Evolutionary conservation across 768 basidiomycete species (phyloP).

Genomic region (Lyophyllum decastes): DNA sequence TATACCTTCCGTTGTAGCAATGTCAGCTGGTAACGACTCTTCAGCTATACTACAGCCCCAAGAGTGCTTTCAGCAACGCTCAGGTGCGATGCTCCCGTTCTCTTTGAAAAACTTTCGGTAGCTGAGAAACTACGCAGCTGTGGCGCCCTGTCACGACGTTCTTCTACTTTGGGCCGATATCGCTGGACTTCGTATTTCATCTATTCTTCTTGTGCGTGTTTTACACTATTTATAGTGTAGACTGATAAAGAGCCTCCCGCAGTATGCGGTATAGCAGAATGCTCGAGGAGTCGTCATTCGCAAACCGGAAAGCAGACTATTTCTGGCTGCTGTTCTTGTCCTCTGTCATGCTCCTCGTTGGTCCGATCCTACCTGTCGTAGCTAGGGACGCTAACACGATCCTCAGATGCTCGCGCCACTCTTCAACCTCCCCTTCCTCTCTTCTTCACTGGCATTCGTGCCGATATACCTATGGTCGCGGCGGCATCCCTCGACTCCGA

Average conservation of each 20-base stretch:
- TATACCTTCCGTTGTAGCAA: slow-evolving; percentile 57
- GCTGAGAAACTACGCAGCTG: slow-evolving; percentile 45
- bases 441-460: slow-evolving; percentile 89
- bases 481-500: slow-evolving; percentile 91
- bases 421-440: slow-evolving; percentile 91
- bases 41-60: slow-evolving; percentile 92
- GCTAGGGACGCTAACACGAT: background rate
- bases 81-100: slow-evolving; percentile 52
- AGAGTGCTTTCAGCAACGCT: slow-evolving; percentile 76
- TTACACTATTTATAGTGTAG: background rate
- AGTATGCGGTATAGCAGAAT: slow-evolving; percentile 98
- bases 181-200: slow-evolving; percentile 94
- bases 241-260: background rate
- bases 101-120: background rate
- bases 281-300: slow-evolving; percentile 96
- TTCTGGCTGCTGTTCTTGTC: slow-evolving; percentile 92
- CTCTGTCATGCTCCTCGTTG: slow-evolving; percentile 81
- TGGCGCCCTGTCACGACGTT: slow-evolving; percentile 92
- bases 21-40: slow-evolving; percentile 87
- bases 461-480: slow-evolving; percentile 98
- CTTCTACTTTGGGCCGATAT: slow-evolving; percentile 94
- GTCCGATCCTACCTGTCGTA: slow-evolving; percentile 22
- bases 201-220: slow-evolving; percentile 93
- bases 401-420: slow-evolving; percentile 77
- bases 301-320: slow-evolving; percentile 89